These are phyloP conservation scores for Metarhizium guizhouense DNA, from an alignment of 2,329 filamentous ascomycete species.

Conservation along the genomic window DNA sequence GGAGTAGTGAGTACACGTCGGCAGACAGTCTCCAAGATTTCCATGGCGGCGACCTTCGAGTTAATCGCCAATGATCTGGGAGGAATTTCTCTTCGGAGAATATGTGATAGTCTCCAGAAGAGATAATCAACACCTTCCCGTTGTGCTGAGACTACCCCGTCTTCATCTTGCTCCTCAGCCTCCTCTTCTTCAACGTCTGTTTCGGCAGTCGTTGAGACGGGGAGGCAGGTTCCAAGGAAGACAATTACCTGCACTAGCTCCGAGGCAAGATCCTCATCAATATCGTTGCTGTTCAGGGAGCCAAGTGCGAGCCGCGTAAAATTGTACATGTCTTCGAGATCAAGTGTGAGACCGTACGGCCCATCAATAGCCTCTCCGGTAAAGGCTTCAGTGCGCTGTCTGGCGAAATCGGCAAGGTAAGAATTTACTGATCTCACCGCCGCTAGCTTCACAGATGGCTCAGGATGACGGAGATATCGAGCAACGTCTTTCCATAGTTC, in stretches of 20 bases:
- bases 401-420: constrained; percentile 75
- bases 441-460: constrained; percentile 67
- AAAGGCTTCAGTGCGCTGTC: constrained; percentile 40
- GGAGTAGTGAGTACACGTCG: constrained; percentile 48
- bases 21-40: constrained; percentile 62
- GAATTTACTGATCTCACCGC: constrained; percentile 64
- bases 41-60: constrained; percentile 67
- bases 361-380: constrained; percentile 53
- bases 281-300: constrained; percentile 50
- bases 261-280: constrained; percentile 66
- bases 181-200: constrained; percentile 34
- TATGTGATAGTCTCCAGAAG: constrained; percentile 67
- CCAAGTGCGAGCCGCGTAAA: constrained; percentile 41
- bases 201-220: constrained; percentile 25
- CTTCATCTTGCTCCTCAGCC: constrained; percentile 33
- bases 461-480: constrained; percentile 60
- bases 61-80: constrained; percentile 56
- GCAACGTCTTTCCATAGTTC: constrained; percentile 65
- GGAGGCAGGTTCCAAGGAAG: constrained; percentile 60
- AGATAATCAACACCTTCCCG: constrained; percentile 56
- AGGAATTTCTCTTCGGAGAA: constrained; percentile 67
- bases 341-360: constrained; percentile 61
- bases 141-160: constrained; percentile 21
- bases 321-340: constrained; percentile 53
- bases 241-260: constrained; percentile 75